Base-by-base conservation (phyloP, 2,329 filamentous ascomycete species). In the Hypoxylon sp. region DNA sequence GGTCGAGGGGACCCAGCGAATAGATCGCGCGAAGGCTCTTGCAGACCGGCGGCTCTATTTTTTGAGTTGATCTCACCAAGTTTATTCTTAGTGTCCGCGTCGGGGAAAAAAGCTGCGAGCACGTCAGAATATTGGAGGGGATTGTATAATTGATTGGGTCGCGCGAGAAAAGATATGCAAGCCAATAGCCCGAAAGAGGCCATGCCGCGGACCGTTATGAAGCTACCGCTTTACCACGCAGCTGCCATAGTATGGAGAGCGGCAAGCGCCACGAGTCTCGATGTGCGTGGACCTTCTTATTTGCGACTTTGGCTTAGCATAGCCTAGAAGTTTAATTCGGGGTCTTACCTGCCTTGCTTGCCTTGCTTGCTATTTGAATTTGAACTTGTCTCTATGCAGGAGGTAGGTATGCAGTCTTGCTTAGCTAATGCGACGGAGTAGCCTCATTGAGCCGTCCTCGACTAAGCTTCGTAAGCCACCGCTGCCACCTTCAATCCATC, bases 1-100 rank as follows among this genome's bases (percentile, higher is more conserved):
- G 44, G 29, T 17, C 15, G 55, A 24, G 52, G 29, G 39, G 65
- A 51, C 7, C 31, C 51, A 55, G 32, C 55, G 59, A 66, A 69
- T 64, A 56, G 52, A 31, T 31, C 48, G 47, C 63, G 58, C 32
- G n/a, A 52, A 27, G 46, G 53, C 57, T 37, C 52, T 57, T 56
- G 59, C 62, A 66, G 42, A 29, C 54, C 50, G 56, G 68, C 68
- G 68, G 68, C 65, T 71, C 68, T 66, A 11, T 50, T 21, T 29
- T 44, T 42, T 50, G 24, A 51, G 44, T 52, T 32, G 29, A 60
- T 67, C 42, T 60, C 48, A 58, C 52, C 32, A 62, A 62, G 31
- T 53, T 65, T 68, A 68, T 67, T 65, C 32, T 63, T 67, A 67
- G 65, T 46, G 54, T 32, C 61, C 52, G 53, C 21, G 57, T 62